A percentile compares a stretch with the other conserved stretches of the same genome.
phyloP scores from a whole-genome alignment of 2,329 filamentous ascomycete genomes.

The Gnomoniopsis smithogilvyi region DNA sequence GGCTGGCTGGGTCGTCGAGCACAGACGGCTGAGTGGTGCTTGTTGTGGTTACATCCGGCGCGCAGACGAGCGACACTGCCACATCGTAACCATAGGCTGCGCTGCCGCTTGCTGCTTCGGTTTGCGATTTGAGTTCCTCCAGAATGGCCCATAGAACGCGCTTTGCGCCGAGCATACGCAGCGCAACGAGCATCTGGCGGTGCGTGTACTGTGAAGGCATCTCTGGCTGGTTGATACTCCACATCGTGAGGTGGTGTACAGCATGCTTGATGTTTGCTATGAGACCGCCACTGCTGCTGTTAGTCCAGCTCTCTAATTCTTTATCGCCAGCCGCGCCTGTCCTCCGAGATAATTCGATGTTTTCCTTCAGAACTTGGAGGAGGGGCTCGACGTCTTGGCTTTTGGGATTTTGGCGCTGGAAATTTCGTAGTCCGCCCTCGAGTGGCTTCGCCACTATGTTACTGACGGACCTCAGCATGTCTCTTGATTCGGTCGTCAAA shows the following conservation, averaged over 20 bases:
- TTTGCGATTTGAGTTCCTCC: slow-evolving; percentile 64
- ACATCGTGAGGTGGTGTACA: slow-evolving; percentile 61
- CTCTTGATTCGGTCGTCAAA: slow-evolving; percentile 67
- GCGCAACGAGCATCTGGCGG: slow-evolving; percentile 61
- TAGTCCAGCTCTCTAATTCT: slow-evolving; percentile 68
- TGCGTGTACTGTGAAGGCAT: slow-evolving; percentile 69
- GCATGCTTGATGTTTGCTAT: slow-evolving; percentile 56
- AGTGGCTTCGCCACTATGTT: slow-evolving; percentile 68
- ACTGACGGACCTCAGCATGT: slow-evolving; percentile 69
- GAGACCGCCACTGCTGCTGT: slow-evolving; percentile 53
- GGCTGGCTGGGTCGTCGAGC: slow-evolving; percentile 32
- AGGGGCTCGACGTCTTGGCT: slow-evolving; percentile 69
- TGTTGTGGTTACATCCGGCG: slow-evolving; percentile 54
- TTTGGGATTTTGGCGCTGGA: slow-evolving; percentile 64
- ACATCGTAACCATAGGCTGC: slow-evolving; percentile 60
- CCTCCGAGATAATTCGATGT: slow-evolving; percentile 55
- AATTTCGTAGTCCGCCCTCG: slow-evolving; percentile 62
- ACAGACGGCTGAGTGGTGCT: slow-evolving; percentile 36
- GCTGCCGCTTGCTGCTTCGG: slow-evolving; percentile 55
- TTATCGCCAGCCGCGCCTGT: slow-evolving; percentile 60
- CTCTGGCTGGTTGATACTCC: slow-evolving; percentile 57
- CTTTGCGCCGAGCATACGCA: slow-evolving; percentile 60
- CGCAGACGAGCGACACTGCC: slow-evolving; percentile 65
- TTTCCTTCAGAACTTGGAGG: slow-evolving; percentile 61
- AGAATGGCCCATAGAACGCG: slow-evolving; percentile 60